These are phyloP conservation scores for Melaleuca alternifolia DNA, from an alignment of 345 rosid genomes.

Conservation along the genomic window DNA sequence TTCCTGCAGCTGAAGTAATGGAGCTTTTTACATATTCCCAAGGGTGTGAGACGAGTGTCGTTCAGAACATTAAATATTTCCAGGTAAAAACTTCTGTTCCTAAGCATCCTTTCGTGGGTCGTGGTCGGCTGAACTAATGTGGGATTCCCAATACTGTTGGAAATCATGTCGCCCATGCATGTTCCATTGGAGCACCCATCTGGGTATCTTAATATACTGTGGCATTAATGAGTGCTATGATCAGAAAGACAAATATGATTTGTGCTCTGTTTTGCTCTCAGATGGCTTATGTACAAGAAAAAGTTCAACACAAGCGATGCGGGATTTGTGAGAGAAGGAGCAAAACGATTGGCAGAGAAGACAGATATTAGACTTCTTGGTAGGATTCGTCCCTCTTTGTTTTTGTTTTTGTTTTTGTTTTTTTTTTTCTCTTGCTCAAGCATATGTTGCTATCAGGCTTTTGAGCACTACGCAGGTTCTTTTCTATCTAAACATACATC, in stretches of 20 bases:
- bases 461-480: not conserved
- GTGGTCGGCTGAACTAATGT: rapidly evolving
- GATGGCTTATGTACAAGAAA: conserved; percentile 65
- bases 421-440: no score
- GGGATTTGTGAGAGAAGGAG: conserved; percentile 65
- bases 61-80: not conserved
- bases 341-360: conserved; percentile 72
- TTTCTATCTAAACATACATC: no score
- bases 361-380: conserved; percentile 72
- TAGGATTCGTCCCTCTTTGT: conserved; percentile 12
- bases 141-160: not conserved
- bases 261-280: not conserved
- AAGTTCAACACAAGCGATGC: conserved; percentile 60
- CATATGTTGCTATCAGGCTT: no score
- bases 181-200: not conserved
- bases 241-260: not conserved
- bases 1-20: not conserved
- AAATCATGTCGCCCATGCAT: no score
- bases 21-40: not conserved
- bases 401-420: no score
- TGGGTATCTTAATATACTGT: not conserved
- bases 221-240: not conserved
- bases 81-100: not conserved
- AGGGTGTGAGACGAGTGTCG: not conserved
- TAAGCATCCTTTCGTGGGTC: not conserved